Base-by-base conservation (phyloP, 164 flowering plant genomes). In the grape (Vitis vinifera) region DNA sequence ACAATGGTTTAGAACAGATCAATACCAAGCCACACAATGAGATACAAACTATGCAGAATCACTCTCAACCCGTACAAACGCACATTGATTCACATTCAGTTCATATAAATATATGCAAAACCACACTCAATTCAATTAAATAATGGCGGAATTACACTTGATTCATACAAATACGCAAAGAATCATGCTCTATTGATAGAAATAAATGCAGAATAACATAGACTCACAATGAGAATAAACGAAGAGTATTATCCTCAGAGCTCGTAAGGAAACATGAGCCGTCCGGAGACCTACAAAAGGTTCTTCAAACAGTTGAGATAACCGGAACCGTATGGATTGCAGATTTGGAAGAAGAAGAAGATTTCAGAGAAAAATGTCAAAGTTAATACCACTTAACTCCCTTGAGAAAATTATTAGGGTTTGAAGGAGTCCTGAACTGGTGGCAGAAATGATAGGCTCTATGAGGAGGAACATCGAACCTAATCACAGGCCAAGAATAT, bases 351-450 rank as follows among this genome's bases (percentile, higher is more conserved):
- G 12, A 8, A 49, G 55, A 73, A 16, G 13, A 4, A 56, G 17
- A 59, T 51, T 10, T 0, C 10, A 53, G 30, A 73, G 23, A 37
- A 10, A 52, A 44, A 5, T 15, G 30, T 47, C 10, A 37, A 29
- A 31, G 31, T 14, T 17, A 27, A 12, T 58, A 94, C 98, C 98
- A 95, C 81, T 89, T 95, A 68, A 89, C 86, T 78, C 85, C 96
- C 73, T 93, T 95, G 78, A 90, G 83, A 62, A 95, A 93, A 74
- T 91, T 95, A 84, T 93, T 93, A 72, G 96, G 89, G 85, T 82
- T 83, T 10, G 85, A 72, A 37, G 65, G 8, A 27, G 78, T 82
- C 47, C 90, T 75, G 82, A 95, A 95, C 89, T 91, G 97, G 50
- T 79, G 79, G 60, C 53, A 75, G 79, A 91, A 91, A 72, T 90